These are phyloP conservation scores for Torulaspora gathmanii DNA, from an alignment of 805 yeast genomes.

Conservation along the genomic window DNA sequence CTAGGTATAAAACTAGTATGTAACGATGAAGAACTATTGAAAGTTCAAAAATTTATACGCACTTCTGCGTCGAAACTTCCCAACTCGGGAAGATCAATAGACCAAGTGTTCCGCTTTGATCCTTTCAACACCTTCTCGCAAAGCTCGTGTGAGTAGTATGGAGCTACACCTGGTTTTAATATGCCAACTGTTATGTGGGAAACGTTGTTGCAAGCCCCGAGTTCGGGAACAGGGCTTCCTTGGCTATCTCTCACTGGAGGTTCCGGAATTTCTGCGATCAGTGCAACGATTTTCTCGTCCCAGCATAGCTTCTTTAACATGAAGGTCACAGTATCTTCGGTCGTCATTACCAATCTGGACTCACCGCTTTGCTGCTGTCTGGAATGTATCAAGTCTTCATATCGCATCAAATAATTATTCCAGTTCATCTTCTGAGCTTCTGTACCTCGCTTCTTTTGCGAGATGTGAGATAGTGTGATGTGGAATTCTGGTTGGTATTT, in stretches of 20 bases:
- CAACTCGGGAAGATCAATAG: slow-evolving; percentile 12
- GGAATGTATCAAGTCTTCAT: slow-evolving; percentile 14
- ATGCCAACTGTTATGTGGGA: slow-evolving; percentile 79
- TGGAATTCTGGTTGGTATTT: slow-evolving; percentile 57
- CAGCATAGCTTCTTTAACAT: slow-evolving; percentile 45
- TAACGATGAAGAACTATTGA: background rate
- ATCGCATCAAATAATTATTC: slow-evolving; percentile 27
- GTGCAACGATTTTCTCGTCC: slow-evolving; percentile 49
- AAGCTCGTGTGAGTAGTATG: slow-evolving; percentile 50
- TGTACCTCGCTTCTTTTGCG: slow-evolving; percentile 33
- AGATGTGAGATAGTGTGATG: slow-evolving; percentile 56
- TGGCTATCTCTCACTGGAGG: slow-evolving; percentile 14
- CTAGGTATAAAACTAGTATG: background rate
- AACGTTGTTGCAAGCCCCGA: slow-evolving; percentile 39
- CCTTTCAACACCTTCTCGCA: slow-evolving; percentile 22
- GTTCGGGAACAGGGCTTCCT: slow-evolving; percentile 15
- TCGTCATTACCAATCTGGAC: slow-evolving; percentile 15
- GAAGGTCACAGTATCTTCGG: slow-evolving; percentile 38
- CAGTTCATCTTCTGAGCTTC: slow-evolving; percentile 25
- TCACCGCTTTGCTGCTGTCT: slow-evolving; percentile 2
- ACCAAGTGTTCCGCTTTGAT: slow-evolving; percentile 5
- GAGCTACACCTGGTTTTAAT: slow-evolving; percentile 39
- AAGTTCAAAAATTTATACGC: slow-evolving; percentile 18
- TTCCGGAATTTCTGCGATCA: slow-evolving; percentile 40
- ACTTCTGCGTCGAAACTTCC: slow-evolving; percentile 17